Evolutionary conservation across 176 grass and related monocot genomes (phyloP), one percentile per base, ranked within the genome.

Genomic region (Stipa capillata): DNA sequence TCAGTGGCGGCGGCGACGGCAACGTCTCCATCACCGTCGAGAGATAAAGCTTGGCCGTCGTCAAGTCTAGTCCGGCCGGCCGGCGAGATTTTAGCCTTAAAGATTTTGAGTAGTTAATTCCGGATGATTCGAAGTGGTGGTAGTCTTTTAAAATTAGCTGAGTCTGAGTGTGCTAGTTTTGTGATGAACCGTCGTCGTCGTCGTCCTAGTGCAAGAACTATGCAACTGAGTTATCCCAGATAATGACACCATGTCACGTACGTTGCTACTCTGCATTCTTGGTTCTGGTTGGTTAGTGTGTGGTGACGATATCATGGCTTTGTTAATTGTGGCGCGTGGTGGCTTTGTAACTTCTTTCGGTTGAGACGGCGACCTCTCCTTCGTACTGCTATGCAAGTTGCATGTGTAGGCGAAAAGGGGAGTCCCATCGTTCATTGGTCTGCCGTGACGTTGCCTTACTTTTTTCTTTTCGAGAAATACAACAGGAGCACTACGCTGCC

Each of bases 11-110:
- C 29, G 69, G 4, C 35, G 72, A 7, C 28, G 66, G 62, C 71
- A 71, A 64, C 33, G 65, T 83, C 73, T 43, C 72, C 16, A 28
- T 83, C 85, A 39, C 52, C 36, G 65, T 87, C 14, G 72, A 87
- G 65, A 31, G 79, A 77, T 82, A n/a, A 70, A 27, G 53, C 33
- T 69, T 40, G 27, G 55, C 83, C 11, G 33, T 24, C 72, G 61
- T 67, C n/a, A 32, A 35, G 60, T 41, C 11, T 35, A 1, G n/a
- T 6, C 11, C 20, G 20, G 35, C 4, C 63, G 36, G 35, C 11
- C 35, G 36, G 35, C 36, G 36, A 66, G 36, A 66, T 69, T 69
- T 47, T 52, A 1, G 49, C 16, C 49, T 52, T 52, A n/a, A n/a
- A n/a, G n/a, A n/a, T n/a, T n/a, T n/a, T n/a, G n/a, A n/a, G n/a